Evolutionary conservation across 1,284 basidiomycete species (phyloP), one percentile per base, ranked within the genome.

Genomic region (Stereum hirsutum): DNA sequence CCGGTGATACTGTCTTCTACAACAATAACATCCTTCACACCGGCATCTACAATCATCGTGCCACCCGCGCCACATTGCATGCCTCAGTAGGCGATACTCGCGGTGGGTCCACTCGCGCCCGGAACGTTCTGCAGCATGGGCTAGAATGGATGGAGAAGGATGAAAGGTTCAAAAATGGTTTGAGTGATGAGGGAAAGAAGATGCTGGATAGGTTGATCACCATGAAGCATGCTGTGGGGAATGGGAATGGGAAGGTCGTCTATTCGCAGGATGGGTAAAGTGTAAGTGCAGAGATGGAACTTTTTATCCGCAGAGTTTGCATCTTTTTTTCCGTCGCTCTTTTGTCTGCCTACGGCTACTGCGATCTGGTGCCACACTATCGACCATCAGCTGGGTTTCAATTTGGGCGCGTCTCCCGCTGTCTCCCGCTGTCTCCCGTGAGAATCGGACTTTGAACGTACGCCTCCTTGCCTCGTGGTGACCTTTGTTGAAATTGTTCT

Each of bases 51-150:
- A 69, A 72, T 48, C 64, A 73, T 1, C 57, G 58, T 24, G 57
- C 60, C 19, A 69, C 64, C 41, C 72, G 88, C 2, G 78, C 79
- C 21, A 90, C 88, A 1, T 65, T 91, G 8, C 88, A 90, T 53
- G 88, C 75, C 1, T 78, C 68, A 43, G 80, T 86, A 59, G 87
- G 87, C 1, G 75, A 78, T 47, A 65, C 68, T 1, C 68, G 70
- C 2, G 83, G 81, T 1, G 83, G 85, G 5, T 66, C 71, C 2
- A 62, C 66, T 3, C 74, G 88, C 1, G 85, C 85, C 5, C 65
- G 85, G 28, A 89, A 89, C 54, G 68, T 90, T 14, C 70, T 90
- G n/a, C 85, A 91, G 61, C 89, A 90, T 54, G 82, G 77, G 5
- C 58, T 90, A 39, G 57, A 63, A 23, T 91, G 85, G 85, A 85